A percentile compares a stretch with the other conserved stretches of the same genome.
Conservation (phyloP, 2,329 filamentous ascomycete genomes). For the Kalmusia sp. region DNA sequence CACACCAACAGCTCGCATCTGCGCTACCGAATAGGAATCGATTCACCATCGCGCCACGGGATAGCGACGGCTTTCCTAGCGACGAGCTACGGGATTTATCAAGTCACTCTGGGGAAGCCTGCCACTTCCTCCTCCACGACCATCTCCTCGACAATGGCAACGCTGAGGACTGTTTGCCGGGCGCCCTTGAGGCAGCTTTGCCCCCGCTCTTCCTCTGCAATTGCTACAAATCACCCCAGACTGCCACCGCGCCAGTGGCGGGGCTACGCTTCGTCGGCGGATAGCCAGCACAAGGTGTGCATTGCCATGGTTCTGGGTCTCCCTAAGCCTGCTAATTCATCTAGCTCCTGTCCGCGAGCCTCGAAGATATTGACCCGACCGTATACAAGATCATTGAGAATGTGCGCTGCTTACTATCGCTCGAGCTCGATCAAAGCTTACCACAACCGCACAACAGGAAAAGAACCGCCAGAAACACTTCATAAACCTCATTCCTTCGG, state of each 20-base stretch:
- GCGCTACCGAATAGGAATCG: conserved; percentile 9
- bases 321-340: conserved; percentile 19
- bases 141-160: conserved; percentile 46
- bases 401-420: conserved; percentile 57
- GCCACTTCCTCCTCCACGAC: conserved; percentile 18
- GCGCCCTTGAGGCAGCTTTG: conserved; percentile 46
- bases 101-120: conserved; percentile 9
- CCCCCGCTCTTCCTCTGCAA: conserved; percentile 30
- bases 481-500: conserved; percentile 98
- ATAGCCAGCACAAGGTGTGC: conserved; percentile 57
- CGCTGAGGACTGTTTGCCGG: conserved; percentile 48
- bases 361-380: conserved; percentile 84
- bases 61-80: conserved; percentile 6
- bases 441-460: conserved; percentile 65
- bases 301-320: not conserved
- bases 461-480: conserved; percentile 97
- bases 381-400: conserved; percentile 91
- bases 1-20: not conserved
- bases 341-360: conserved; percentile 78
- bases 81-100: not conserved
- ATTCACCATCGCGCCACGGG: conserved; percentile 23
- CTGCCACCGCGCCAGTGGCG: conserved; percentile 45
- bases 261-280: conserved; percentile 51
- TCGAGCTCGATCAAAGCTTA: conserved; percentile 26
- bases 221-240: conserved; percentile 40